Evolutionary conservation across 495 filamentous ascomycete genomes (phyloP), one percentile per base, ranked within the genome.

Genomic region (Bombardia bombarda): DNA sequence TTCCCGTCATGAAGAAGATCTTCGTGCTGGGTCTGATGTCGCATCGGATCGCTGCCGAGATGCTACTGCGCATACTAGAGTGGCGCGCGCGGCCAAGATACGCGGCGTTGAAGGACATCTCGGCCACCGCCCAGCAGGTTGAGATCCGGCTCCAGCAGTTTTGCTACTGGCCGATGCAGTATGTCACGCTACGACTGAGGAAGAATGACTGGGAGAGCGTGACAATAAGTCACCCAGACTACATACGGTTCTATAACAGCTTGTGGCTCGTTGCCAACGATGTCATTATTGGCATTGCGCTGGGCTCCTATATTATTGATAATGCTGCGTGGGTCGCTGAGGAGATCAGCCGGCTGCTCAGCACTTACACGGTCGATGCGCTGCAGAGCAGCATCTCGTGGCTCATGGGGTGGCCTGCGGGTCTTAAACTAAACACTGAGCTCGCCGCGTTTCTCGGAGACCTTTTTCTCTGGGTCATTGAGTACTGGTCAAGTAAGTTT

Each of bases 251-350:
- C 63, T 99, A 95, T 62, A 97, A 96, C 66, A 95, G 89, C 52
- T 69, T 99, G 16, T 99, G 92, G 92, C 85, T 99, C 18, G 92
- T 99, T 14, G 88, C 89, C 17, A 99, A 99, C 61, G 92, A 99
- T 67, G 83, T 96, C 24, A 99, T 99, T 44, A 99, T 99, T 28
- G 93, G 92, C 12, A 95, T 97, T 54, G 93, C 92, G 5, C 65
- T 97, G 13, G 92, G 92, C 0, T 92, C 88, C 0, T 97, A 95
- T 60, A 94, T 99, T 51, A 92, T 97, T 41, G 92, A 97, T 56
- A 96, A 97, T 55, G 79, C 87, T 1, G 74, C 77, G 35, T 86
- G 81, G 77, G 87, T 96, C 12, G 88, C 87, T 19, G 74, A 78
- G 42, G 82, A 86, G 53, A 87, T 97, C 48, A 84, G 86, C 56